These are phyloP conservation scores for Crithidia sp. DNA, from an alignment of 208 protist species.

Conservation along the genomic window DNA sequence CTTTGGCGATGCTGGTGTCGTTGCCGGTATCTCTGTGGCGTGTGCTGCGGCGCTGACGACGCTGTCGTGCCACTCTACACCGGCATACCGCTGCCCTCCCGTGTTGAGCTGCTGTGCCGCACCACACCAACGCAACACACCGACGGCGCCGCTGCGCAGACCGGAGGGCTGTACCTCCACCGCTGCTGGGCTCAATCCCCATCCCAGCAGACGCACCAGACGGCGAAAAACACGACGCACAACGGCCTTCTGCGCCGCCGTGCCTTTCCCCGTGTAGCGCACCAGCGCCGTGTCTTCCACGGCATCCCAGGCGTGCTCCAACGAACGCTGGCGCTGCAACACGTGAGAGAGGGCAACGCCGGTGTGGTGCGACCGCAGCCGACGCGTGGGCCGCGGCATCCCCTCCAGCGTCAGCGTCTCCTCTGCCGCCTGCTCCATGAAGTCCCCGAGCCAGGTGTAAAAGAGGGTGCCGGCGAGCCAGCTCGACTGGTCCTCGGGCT, in stretches of 20 bases:
- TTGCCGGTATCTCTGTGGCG: too few relatives aligned
- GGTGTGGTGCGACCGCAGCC: slow-evolving; percentile 26
- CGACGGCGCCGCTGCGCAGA: too few relatives aligned
- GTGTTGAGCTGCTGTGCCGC: too few relatives aligned
- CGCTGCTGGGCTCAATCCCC: neutral
- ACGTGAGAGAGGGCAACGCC: slow-evolving; percentile 25
- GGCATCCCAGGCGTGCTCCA: slow-evolving; percentile 1
- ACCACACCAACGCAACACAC: too few relatives aligned
- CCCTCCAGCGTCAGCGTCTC: slow-evolving; percentile 32
- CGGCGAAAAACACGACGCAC: neutral
- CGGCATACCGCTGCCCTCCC: too few relatives aligned
- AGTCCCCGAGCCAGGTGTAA: slow-evolving; percentile 45
- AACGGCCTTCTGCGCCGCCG: neutral
- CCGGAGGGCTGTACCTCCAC: neutral
- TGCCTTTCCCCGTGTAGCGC: neutral
- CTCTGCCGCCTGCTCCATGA: slow-evolving; percentile 37
- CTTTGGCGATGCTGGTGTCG: neutral
- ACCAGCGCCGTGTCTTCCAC: neutral
- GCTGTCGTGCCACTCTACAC: too few relatives aligned
- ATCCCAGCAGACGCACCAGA: neutral
- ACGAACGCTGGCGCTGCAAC: slow-evolving; percentile 24
- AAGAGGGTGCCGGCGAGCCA: slow-evolving; percentile 24
- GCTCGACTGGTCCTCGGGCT: slow-evolving; percentile 34
- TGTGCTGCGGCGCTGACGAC: too few relatives aligned
- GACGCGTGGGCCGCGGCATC: slow-evolving; percentile 39